These are phyloP conservation scores for Yamadazyma dendronema DNA, from an alignment of 1,139 yeast species.

Conservation along the genomic window DNA sequence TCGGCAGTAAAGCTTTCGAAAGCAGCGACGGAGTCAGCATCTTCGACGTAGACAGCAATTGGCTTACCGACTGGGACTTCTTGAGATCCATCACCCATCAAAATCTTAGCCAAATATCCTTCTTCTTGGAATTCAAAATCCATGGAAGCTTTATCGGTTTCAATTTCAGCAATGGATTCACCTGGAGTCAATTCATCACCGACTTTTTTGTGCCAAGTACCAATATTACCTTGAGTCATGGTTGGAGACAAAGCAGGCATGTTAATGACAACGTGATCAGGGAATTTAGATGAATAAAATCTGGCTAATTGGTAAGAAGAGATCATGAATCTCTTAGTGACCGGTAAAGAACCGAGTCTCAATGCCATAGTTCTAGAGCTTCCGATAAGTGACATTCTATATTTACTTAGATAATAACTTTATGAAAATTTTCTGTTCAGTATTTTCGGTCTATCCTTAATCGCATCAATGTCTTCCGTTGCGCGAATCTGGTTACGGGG, in stretches of 20 bases:
- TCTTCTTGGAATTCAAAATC: constrained; percentile 99
- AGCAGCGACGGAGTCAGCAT: constrained; percentile 78
- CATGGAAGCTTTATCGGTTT: constrained; percentile 98
- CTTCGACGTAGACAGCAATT: constrained; percentile 95
- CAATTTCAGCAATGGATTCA: constrained; percentile 93
- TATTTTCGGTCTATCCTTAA: constrained; percentile 10
- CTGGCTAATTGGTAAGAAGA: constrained; percentile 21
- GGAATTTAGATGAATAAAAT: constrained; percentile 50
- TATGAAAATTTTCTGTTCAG: constrained; percentile 5
- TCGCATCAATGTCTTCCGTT: constrained; percentile 18
- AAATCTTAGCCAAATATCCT: constrained; percentile 88
- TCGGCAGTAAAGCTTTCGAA: constrained; percentile 81
- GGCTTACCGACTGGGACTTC: constrained; percentile 94
- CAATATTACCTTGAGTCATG: constrained; percentile 93
- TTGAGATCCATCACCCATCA: constrained; percentile 82
- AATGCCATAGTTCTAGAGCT: constrained; percentile 12
- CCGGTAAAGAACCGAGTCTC: constrained; percentile 10
- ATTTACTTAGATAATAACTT: constrained; percentile 1
- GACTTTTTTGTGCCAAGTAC: constrained; percentile 81
- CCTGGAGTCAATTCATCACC: constrained; percentile 91
- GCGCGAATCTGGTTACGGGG: constrained; percentile 5
- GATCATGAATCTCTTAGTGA: constrained; percentile 12
- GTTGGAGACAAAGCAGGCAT: constrained; percentile 98
- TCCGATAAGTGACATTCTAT: constrained; percentile 12
- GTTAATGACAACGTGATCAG: constrained; percentile 68